Conservation (phyloP, 345 rosid genomes). For the Corchorus olitorius region DNA sequence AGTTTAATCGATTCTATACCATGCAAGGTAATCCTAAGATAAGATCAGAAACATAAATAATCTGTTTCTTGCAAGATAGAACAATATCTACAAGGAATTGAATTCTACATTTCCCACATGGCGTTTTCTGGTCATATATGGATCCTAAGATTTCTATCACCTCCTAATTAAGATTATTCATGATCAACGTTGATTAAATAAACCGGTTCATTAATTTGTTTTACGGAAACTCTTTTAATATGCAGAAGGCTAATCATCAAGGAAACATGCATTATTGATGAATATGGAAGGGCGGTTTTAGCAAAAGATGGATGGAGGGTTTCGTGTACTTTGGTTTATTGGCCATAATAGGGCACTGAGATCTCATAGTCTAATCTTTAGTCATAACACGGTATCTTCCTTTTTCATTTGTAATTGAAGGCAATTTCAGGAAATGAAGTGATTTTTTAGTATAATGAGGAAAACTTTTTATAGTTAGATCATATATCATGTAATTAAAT, state of each 20-base stretch:
- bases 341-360: not conserved
- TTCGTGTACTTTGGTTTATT: conserved; percentile 11
- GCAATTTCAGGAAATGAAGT: not conserved
- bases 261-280: conserved; percentile 13
- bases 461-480: not conserved
- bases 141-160: no score
- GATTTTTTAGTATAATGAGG: not conserved
- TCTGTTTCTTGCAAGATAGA: not conserved
- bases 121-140: no score
- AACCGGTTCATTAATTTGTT: not conserved
- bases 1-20: not conserved
- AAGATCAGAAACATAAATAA: not conserved
- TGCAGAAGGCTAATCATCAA: not conserved
- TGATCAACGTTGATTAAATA: not conserved
- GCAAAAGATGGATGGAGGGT: not conserved
- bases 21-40: not conserved
- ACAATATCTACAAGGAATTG: no score
- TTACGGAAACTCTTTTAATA: no score
- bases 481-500: not conserved
- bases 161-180: not conserved
- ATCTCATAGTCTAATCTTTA: not conserved
- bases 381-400: not conserved
- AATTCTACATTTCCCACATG: no score
- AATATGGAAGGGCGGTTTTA: not conserved
- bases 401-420: not conserved